phyloP scores from a whole-genome alignment of 2,329 filamentous ascomycete species.

The Apiospora malaysiana region DNA sequence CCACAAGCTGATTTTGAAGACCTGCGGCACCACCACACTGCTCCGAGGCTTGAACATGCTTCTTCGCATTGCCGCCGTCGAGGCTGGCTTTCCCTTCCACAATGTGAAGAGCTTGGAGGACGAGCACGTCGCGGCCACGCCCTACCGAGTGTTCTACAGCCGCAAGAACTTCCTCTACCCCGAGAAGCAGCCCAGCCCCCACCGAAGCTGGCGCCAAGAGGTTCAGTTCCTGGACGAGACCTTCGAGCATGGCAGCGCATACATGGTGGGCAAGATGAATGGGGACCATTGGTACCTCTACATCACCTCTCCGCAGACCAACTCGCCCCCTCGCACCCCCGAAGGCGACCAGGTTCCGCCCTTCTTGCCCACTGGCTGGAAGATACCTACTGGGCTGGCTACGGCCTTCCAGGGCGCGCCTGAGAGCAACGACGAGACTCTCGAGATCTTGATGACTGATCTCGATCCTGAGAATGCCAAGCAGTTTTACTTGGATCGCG shows the following conservation, averaged over 20 bases:
- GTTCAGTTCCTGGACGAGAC: constrained; percentile 91
- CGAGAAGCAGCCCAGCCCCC: constrained; percentile 89
- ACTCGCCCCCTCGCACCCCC: constrained; percentile 80
- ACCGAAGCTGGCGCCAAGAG: constrained; percentile 97
- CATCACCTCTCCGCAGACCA: constrained; percentile 83
- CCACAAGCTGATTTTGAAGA: constrained; percentile 99
- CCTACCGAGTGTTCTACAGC: constrained; percentile 97
- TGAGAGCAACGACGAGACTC: constrained; percentile 74
- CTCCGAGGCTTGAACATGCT: constrained; percentile 88
- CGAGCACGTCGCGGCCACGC: constrained; percentile 78
- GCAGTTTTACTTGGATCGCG: constrained; percentile 73
- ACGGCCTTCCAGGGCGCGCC: constrained; percentile 45
- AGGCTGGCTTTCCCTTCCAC: constrained; percentile 88
- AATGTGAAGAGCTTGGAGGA: constrained; percentile 70
- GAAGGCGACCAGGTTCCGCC: constrained; percentile 50
- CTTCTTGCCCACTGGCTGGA: constrained; percentile 55
- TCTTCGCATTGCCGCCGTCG: constrained; percentile 85
- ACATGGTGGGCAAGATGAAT: constrained; percentile 99
- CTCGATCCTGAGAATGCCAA: constrained; percentile 72
- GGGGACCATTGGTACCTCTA: constrained; percentile 99
- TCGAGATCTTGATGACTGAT: constrained; percentile 76
- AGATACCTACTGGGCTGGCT: constrained; percentile 56
- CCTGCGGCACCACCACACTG: constrained; percentile 94
- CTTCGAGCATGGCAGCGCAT: constrained; percentile 91
- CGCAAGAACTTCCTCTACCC: constrained; percentile 98